Evolutionary conservation across 1,139 yeast genomes (phyloP).

Genomic region (Yamadazyma sp.): DNA sequence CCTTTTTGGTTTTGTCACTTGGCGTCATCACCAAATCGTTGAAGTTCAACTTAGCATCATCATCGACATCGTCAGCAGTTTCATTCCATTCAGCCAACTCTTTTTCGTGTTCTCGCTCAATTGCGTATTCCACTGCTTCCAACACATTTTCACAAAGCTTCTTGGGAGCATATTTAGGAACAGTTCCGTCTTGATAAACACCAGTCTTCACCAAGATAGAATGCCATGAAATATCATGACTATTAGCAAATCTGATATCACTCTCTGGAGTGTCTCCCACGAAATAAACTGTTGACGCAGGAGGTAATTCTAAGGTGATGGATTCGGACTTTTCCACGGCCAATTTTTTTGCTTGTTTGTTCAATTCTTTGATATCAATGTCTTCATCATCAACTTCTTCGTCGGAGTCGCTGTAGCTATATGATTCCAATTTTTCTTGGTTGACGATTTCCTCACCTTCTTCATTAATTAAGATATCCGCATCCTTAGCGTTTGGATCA

Average conservation of each 20-base stretch:
- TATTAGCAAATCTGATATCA: conserved; percentile 83
- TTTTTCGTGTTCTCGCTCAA: conserved; percentile 72
- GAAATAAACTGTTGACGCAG: conserved; percentile 82
- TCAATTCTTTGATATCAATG: conserved; percentile 11
- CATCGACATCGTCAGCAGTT: conserved; percentile 37
- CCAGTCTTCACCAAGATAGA: conserved; percentile 86
- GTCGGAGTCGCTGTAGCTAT: conserved; percentile 27
- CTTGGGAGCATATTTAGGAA: conserved; percentile 76
- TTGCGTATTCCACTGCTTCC: conserved; percentile 80
- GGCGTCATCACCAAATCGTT: conserved; percentile 52
- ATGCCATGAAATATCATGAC: conserved; percentile 81
- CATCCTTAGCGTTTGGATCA: conserved; percentile 47
- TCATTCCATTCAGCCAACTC: conserved; percentile 75
- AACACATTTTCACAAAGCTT: conserved; percentile 69
- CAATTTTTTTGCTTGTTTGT: conserved; percentile 20
- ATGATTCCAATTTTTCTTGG: conserved; percentile 43
- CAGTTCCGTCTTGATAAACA: conserved; percentile 78
- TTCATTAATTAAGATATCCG: conserved; percentile 47
- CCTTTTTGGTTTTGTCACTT: conserved; percentile 29
- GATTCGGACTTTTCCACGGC: conserved; percentile 34
- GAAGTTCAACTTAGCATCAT: conserved; percentile 42
- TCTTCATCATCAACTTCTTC: conserved; percentile 30
- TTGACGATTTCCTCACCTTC: conserved; percentile 51
- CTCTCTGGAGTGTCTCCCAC: conserved; percentile 94
- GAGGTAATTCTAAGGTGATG: conserved; percentile 63